Conservation (phyloP, 1,284 basidiomycete genomes). For the Melampsora americana region DNA sequence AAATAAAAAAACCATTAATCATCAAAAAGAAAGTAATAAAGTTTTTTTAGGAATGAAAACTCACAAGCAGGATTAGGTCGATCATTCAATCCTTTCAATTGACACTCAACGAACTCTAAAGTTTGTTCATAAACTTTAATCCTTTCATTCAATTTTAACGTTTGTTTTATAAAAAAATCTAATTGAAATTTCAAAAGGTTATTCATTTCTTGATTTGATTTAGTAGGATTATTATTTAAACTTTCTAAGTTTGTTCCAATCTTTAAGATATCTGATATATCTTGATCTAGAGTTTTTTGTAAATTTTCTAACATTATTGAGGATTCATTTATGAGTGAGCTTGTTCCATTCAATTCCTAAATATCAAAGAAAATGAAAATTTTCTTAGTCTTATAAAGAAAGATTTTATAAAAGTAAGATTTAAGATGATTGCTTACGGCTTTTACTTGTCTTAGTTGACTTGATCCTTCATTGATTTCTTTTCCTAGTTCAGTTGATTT, state of each 20-base stretch:
- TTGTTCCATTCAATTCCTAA: slow-evolving; percentile 33
- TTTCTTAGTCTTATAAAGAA: no score
- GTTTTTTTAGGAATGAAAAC: background rate
- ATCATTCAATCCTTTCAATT: slow-evolving; percentile 35
- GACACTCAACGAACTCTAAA: slow-evolving; percentile 31
- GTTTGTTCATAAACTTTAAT: slow-evolving; percentile 37
- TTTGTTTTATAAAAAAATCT: slow-evolving; percentile 26
- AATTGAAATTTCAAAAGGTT: slow-evolving; percentile 23
- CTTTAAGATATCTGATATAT: slow-evolving; percentile 23
- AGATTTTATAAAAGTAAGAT: no score
- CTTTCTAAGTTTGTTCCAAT: slow-evolving; percentile 16
- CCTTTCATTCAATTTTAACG: slow-evolving; percentile 14
- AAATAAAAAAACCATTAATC: background rate
- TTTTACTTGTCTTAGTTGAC: slow-evolving; percentile 19
- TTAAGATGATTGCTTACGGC: background rate
- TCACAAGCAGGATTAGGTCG: slow-evolving; percentile 38
- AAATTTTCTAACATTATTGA: slow-evolving; percentile 14
- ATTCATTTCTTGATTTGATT: background rate
- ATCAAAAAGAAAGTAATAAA: no score
- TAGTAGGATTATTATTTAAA: no score
- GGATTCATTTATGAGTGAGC: slow-evolving; percentile 9
- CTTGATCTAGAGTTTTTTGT: slow-evolving; percentile 21
- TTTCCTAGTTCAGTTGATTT: slow-evolving; percentile 28
- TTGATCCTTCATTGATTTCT: slow-evolving; percentile 33
- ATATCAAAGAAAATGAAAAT: background rate